phyloP scores from a whole-genome alignment of 2,329 filamentous ascomycete species.

The Pseudopithomyces maydicus region DNA sequence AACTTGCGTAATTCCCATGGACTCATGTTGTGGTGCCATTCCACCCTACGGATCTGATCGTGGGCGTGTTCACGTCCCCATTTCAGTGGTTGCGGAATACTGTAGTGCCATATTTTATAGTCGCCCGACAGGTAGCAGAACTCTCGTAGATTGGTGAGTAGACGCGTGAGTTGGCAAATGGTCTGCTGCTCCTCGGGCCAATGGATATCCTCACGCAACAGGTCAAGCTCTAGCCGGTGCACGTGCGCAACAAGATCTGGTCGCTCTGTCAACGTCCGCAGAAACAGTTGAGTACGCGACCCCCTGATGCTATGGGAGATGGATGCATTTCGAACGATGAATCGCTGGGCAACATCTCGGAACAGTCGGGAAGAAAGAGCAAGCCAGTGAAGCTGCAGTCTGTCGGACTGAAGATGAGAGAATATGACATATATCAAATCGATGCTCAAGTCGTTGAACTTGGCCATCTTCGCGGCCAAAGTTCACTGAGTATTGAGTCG shows the following conservation, averaged over 20 bases:
- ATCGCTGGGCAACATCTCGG: conserved; percentile 9
- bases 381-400: neutral
- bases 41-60: conserved; percentile 4
- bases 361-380: conserved; percentile 7
- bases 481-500: neutral
- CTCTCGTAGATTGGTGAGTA: conserved; percentile 8
- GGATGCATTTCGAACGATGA: conserved; percentile 7
- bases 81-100: conserved; percentile 5
- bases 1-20: conserved; percentile 1
- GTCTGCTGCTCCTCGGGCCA: conserved; percentile 7
- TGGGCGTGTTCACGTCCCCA: neutral
- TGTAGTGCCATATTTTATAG: conserved; percentile 12
- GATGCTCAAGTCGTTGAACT: conserved; percentile 8
- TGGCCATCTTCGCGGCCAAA: neutral
- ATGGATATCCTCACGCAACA: conserved; percentile 10
- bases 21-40: conserved; percentile 13
- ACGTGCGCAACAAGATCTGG: conserved; percentile 9
- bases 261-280: conserved; percentile 6
- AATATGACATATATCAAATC: conserved; percentile 13
- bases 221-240: conserved; percentile 10
- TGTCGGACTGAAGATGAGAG: conserved; percentile 8
- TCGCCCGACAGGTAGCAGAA: conserved; percentile 9
- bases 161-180: conserved; percentile 3
- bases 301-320: conserved; percentile 3
- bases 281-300: conserved; percentile 9